Evolutionary conservation across 768 basidiomycete genomes (phyloP).

Genomic region (Termitomyces sp.): DNA sequence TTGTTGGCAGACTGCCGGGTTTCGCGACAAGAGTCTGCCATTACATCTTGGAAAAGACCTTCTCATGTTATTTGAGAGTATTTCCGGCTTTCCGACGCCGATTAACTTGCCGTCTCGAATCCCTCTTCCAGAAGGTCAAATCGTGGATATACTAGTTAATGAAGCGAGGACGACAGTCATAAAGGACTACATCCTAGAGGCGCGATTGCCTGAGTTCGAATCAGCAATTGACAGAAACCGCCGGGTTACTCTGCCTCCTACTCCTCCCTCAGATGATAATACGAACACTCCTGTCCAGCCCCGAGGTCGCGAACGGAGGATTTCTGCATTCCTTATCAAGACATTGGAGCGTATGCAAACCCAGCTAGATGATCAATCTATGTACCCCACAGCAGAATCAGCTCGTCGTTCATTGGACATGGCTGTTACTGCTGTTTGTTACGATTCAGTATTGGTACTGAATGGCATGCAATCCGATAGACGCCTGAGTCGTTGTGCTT

Average conservation of each 20-base stretch:
- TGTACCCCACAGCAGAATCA: conserved; percentile 50
- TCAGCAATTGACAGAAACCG: not conserved
- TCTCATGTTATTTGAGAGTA: conserved; percentile 53
- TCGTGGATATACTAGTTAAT: conserved; percentile 56
- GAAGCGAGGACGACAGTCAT: conserved; percentile 54
- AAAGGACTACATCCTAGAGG: conserved; percentile 64
- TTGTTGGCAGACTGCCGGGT: conserved; percentile 48
- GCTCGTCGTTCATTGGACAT: conserved; percentile 67
- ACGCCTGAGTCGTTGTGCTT: conserved; percentile 58
- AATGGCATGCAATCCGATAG: conserved; percentile 62
- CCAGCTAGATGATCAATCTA: conserved; percentile 43
- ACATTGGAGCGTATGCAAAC: conserved; percentile 44
- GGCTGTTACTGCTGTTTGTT: conserved; percentile 58
- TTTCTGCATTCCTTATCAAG: conserved; percentile 60
- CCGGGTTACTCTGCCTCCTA: not conserved
- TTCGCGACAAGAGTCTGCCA: conserved; percentile 39
- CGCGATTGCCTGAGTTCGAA: conserved; percentile 46
- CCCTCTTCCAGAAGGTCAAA: conserved; percentile 63
- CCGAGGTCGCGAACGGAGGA: conserved; percentile 51
- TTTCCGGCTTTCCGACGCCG: conserved; percentile 50
- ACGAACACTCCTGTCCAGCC: conserved; percentile 37
- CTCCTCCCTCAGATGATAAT: conserved; percentile 4
- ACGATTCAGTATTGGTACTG: conserved; percentile 57
- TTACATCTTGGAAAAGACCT: conserved; percentile 55
- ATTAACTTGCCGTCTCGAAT: conserved; percentile 40